Percentiles rank a stretch among this genome's conserved stretches.
Evolutionary conservation across 2,329 filamentous ascomycete species (phyloP).

Genomic region (Fusarium circinatum): DNA sequence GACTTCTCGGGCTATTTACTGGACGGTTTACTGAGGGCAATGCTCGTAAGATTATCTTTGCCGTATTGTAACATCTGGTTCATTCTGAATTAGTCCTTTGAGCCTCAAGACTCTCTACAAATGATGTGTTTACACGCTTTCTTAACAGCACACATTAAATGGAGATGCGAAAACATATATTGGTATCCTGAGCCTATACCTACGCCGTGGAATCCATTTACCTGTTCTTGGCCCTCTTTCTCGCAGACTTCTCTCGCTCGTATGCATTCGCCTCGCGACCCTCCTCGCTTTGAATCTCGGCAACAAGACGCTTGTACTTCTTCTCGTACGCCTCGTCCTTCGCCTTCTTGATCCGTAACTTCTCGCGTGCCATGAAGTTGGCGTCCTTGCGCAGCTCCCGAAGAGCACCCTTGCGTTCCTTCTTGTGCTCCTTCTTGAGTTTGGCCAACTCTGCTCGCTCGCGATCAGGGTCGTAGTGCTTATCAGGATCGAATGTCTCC

Average conservation of each 20-base stretch:
- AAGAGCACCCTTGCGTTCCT: constrained; percentile 93
- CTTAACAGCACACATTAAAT: not conserved
- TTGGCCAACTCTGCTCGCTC: constrained; percentile 88
- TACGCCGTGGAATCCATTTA: constrained; percentile 36
- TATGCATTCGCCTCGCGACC: constrained; percentile 87
- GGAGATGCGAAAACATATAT: constrained; percentile 26
- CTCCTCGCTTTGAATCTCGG: constrained; percentile 96
- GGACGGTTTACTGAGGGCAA: not conserved
- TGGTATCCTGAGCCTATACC: constrained; percentile 35
- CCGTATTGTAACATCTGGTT: not conserved
- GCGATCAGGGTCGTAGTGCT: constrained; percentile 96
- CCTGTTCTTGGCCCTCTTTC: constrained; percentile 71
- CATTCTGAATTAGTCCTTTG: not conserved
- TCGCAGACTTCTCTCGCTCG: constrained; percentile 82
- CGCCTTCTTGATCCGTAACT: constrained; percentile 90
- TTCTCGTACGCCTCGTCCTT: constrained; percentile 93
- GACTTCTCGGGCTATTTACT: not conserved
- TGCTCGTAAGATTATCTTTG: not conserved
- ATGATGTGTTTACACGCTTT: not conserved
- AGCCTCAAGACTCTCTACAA: not conserved
- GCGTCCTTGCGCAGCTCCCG: constrained; percentile 95
- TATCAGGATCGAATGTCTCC: constrained; percentile 91
- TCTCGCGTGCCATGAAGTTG: constrained; percentile 91
- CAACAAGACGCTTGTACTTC: constrained; percentile 91
- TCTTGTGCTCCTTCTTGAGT: constrained; percentile 90